These are phyloP conservation scores for Starmera caribaea DNA, from an alignment of 805 yeast species.

Conservation along the genomic window DNA sequence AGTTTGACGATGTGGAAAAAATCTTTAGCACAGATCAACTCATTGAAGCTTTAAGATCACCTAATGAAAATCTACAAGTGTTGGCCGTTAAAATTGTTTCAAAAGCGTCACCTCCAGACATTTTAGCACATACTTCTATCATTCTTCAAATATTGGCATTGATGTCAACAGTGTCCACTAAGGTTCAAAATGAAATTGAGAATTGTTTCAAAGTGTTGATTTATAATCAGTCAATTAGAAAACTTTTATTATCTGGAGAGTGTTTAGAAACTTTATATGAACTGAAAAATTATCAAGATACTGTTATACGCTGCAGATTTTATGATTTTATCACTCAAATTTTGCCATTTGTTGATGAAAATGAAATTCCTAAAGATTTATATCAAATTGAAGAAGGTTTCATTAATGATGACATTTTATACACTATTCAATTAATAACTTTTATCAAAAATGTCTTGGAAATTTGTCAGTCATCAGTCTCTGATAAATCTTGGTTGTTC, in stretches of 20 bases:
- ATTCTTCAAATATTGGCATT: conserved; percentile 7
- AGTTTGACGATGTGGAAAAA: conserved; percentile 10
- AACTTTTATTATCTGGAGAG: conserved; percentile 10
- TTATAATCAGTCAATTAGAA: conserved; percentile 10
- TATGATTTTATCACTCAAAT: conserved; percentile 7
- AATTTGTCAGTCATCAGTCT: conserved; percentile 4
- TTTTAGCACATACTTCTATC: conserved; percentile 14
- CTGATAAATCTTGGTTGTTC: conserved; percentile 12
- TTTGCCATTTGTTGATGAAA: conserved; percentile 6
- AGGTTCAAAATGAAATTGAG: conserved; percentile 13
- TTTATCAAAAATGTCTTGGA: conserved; percentile 11
- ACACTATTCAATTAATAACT: conserved; percentile 8
- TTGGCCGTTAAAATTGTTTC: conserved; percentile 12
- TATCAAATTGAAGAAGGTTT: conserved; percentile 5
- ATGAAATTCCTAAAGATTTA: conserved; percentile 9
- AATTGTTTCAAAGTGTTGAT: conserved; percentile 7
- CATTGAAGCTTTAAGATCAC: conserved; percentile 12
- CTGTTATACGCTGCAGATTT: conserved; percentile 6
- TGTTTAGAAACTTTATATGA: conserved; percentile 1
- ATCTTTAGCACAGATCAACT: conserved; percentile 10
- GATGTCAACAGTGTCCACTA: conserved; percentile 4
- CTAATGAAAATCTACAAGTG: conserved; percentile 9
- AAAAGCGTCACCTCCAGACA: conserved; percentile 15
- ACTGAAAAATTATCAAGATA: conserved; percentile 4
- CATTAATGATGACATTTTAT: conserved; percentile 8